Conservation (phyloP, 1,284 basidiomycete species). For the Violaceomyces palustris region DNA sequence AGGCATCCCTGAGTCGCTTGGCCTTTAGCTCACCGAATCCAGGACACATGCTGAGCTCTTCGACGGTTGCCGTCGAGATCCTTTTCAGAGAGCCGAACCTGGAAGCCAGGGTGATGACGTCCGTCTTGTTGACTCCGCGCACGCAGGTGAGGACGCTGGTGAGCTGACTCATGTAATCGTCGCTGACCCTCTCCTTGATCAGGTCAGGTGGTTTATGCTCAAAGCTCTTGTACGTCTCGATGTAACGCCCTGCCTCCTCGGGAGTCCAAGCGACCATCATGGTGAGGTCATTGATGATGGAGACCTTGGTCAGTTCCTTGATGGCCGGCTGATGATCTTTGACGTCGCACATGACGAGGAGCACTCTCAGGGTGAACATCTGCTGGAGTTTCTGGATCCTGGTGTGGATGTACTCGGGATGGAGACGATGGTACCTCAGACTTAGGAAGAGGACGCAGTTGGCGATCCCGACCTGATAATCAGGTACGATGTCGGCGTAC, state of each 20-base stretch:
- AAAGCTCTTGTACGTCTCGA: constrained; percentile 84
- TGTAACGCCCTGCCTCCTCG: constrained; percentile 87
- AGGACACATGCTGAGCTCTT: constrained; percentile 74
- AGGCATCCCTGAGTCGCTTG: constrained; percentile 59
- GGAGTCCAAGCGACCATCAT: constrained; percentile 81
- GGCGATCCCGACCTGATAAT: constrained; percentile 55
- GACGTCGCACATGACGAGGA: constrained; percentile 89
- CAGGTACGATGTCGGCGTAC: constrained; percentile 85
- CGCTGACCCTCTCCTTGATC: constrained; percentile 87
- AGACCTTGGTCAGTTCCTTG: constrained; percentile 77
- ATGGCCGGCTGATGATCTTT: constrained; percentile 84
- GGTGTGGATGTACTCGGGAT: constrained; percentile 91
- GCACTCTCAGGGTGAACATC: constrained; percentile 74
- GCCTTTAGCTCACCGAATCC: constrained; percentile 95
- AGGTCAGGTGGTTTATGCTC: constrained; percentile 88
- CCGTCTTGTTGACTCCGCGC: constrained; percentile 93
- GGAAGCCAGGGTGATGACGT: constrained; percentile 79
- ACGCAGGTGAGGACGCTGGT: constrained; percentile 83
- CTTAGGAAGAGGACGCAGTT: constrained; percentile 57
- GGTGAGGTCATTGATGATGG: constrained; percentile 82
- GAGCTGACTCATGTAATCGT: constrained; percentile 76
- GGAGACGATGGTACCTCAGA: constrained; percentile 87
- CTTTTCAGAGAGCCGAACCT: constrained; percentile 10
- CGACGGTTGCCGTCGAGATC: constrained; percentile 55
- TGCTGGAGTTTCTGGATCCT: constrained; percentile 80